Evolutionary conservation across 805 yeast genomes (phyloP), one percentile per base, ranked within the genome.

Genomic region (Lipomyces orientalis): DNA sequence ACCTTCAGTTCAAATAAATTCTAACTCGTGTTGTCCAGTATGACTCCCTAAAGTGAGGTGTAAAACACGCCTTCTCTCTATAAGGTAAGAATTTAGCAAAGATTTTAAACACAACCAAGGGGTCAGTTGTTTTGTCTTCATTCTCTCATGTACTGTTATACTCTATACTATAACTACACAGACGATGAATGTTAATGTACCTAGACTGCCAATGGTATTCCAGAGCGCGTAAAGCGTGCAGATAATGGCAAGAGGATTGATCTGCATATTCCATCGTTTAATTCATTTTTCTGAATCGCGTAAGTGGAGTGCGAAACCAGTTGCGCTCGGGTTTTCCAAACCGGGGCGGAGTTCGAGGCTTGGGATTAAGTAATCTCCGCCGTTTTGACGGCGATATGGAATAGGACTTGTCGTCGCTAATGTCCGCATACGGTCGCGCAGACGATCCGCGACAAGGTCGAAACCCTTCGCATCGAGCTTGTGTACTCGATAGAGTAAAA

Each of bases 391-490:
- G 0, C 57, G 0, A n/a, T 16, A 54, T 5, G 1, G 57, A 6
- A 54, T 54, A 16, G 57, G 57, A 2, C 6, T 14, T 2, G 57
- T 31, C 35, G 35, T 54, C 35, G 19, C 57, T 2, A n/a, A 12
- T 29, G 35, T 54, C 7, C 57, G 57, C 57, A 54, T 29, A 2
- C 57, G 57, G 16, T 54, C 57, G 35, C 57, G 57, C 33, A 54
- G 29, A 14, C n/a, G n/a, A 14, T 54, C 57, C 35, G 57, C 57
- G 35, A 54, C 0, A 12, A 14, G 14, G 16, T 54, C 57, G 35
- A 54, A 54, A n/a, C 57, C 57, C 1, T 54, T 54, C n/a, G 14
- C 29, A 54, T 54, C 35, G 4, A 54, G 35, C 16, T 1, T 29
- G 16, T 1, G 1, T n/a, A 1, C 25, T 54, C 35, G 14, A 54